A percentile compares a stretch with the other conserved stretches of the same genome.
Evolutionary conservation across 768 basidiomycete genomes (phyloP).

Genomic region (Agrocybe chaxingu): DNA sequence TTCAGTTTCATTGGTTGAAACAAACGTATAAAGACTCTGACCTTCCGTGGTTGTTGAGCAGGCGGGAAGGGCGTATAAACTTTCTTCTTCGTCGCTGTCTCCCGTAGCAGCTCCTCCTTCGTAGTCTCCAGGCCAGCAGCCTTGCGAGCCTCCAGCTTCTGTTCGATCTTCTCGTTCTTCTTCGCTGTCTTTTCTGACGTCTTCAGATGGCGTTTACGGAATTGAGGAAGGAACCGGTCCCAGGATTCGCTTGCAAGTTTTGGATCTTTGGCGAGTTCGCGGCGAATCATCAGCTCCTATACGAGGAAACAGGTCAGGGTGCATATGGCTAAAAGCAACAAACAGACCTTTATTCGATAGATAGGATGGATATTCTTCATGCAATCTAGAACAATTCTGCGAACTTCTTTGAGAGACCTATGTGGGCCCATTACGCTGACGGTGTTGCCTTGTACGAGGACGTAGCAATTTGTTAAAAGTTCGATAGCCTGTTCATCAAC

Average conservation of each 20-base stretch:
- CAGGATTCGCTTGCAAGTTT: slow-evolving; percentile 91
- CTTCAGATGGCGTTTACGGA: slow-evolving; percentile 88
- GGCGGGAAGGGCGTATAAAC: slow-evolving; percentile 99
- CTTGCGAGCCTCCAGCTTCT: slow-evolving; percentile 60
- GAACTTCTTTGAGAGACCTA: slow-evolving; percentile 93
- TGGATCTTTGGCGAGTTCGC: slow-evolving; percentile 97
- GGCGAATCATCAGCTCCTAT: slow-evolving; percentile 98
- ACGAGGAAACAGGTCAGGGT: slow-evolving; percentile 5
- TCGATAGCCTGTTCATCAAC: slow-evolving; percentile 77
- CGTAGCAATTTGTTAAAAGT: slow-evolving; percentile 92
- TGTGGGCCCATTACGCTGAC: slow-evolving; percentile 98
- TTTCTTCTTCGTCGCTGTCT: slow-evolving; percentile 70
- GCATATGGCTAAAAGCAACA: not conserved
- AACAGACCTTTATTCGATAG: slow-evolving; percentile 88
- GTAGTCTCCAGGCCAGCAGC: slow-evolving; percentile 57
- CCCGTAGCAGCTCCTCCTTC: slow-evolving; percentile 25
- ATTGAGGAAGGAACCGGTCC: slow-evolving; percentile 97
- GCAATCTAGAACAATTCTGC: slow-evolving; percentile 95
- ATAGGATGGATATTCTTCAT: slow-evolving; percentile 99
- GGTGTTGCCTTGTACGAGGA: slow-evolving; percentile 96
- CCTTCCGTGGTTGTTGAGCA: slow-evolving; percentile 89
- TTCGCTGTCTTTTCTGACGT: slow-evolving; percentile 91
- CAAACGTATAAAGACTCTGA: slow-evolving; percentile 24
- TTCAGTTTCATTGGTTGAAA: not conserved
- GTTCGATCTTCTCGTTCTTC: slow-evolving; percentile 72